Conservation (phyloP, 2,329 filamentous ascomycete species). For the Coniochaeta hoffmannii region DNA sequence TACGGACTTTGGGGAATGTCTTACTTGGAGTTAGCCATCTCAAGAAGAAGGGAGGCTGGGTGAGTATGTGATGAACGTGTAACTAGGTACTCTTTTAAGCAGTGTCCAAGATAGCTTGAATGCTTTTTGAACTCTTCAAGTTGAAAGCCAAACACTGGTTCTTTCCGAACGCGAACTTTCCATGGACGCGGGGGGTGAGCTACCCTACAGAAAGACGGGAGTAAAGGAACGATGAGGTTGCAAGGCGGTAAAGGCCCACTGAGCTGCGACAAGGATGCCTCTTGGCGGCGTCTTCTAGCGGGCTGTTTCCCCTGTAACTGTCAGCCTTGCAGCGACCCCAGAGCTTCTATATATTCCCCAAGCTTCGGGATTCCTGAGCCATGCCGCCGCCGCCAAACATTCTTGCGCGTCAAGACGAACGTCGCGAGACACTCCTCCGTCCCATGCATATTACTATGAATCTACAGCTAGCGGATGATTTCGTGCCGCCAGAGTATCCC, state of each 20-base stretch:
- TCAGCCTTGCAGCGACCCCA: slow-evolving; percentile 10
- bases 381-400: too few species aligned
- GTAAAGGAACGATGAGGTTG: not conserved
- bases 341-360: not conserved
- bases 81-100: too few species aligned
- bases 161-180: too few species aligned
- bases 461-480: slow-evolving; percentile 53
- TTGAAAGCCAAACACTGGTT: not conserved
- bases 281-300: not conserved
- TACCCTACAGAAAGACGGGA: not conserved
- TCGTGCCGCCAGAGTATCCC: slow-evolving; percentile 73
- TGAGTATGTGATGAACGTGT: too few species aligned
- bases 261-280: slow-evolving; percentile 3
- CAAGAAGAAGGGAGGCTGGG: not conserved
- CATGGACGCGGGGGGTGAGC: too few species aligned
- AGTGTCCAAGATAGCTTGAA: too few species aligned
- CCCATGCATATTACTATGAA: slow-evolving; percentile 48
- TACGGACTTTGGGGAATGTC: slow-evolving; percentile 5
- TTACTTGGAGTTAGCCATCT: slow-evolving; percentile 51
- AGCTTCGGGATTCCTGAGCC: not conserved
- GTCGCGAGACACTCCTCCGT: not conserved
- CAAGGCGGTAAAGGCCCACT: not conserved
- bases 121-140: too few species aligned
- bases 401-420: not conserved
- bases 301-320: slow-evolving; percentile 5